phyloP scores from a whole-genome alignment of 179 eudicot species.

The Silene vulgaris region DNA sequence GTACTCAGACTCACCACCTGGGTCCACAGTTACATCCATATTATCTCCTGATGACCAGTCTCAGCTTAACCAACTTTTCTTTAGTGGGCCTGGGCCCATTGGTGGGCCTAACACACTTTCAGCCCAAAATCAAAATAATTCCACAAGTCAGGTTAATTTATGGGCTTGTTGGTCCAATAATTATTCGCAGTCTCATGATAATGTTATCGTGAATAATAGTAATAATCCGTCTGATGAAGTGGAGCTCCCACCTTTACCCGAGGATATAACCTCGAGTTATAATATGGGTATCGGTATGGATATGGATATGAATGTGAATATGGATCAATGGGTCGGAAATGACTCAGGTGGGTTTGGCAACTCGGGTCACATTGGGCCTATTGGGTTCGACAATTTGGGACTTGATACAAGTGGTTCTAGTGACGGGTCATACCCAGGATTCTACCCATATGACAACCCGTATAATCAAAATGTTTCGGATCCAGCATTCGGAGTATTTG shows the following conservation, averaged over 20 bases:
- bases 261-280: conserved; percentile 33
- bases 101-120: conserved; percentile 21
- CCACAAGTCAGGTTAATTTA: conserved; percentile 13
- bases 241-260: conserved; percentile 37
- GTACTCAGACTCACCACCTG: conserved; percentile 50
- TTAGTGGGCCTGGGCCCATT: conserved; percentile 20
- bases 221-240: conserved; percentile 25
- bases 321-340: conserved; percentile 29
- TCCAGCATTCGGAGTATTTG: conserved; percentile 30
- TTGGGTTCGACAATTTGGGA: conserved; percentile 23
- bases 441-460: conserved; percentile 21
- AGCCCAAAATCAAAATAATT: conserved; percentile 23
- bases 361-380: conserved; percentile 22
- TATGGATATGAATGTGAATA: conserved; percentile 12
- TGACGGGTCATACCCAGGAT: conserved; percentile 24
- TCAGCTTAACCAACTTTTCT: conserved; percentile 26
- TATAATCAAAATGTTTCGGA: conserved; percentile 23
- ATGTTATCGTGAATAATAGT: neutral
- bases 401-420: conserved; percentile 16
- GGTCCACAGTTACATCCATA: conserved; percentile 53
- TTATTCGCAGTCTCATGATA: conserved; percentile 21
- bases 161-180: conserved; percentile 24
- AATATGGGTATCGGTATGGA: conserved; percentile 23
- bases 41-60: conserved; percentile 44
- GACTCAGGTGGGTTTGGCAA: conserved; percentile 21